Evolutionary conservation across 176 grass and related monocot genomes (phyloP).

Genomic region (Alopecurus myosuroides): DNA sequence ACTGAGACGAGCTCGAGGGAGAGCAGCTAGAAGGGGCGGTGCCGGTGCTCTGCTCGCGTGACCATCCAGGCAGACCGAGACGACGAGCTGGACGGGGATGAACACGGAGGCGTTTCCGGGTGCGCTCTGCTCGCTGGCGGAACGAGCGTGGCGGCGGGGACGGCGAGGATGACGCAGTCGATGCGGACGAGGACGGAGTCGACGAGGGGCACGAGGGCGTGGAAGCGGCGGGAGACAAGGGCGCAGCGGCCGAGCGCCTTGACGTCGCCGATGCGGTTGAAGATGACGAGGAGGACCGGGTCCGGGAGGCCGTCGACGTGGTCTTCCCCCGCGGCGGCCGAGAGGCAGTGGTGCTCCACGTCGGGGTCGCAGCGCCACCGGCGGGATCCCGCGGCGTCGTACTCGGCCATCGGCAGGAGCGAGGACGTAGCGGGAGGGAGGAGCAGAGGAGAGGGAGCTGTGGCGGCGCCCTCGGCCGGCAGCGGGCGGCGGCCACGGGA

Average conservation of each 20-base stretch:
- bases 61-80: no score
- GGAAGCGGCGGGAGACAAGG: slow-evolving; percentile 80
- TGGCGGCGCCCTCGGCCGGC: no score
- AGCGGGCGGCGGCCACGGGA: no score
- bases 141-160: no score
- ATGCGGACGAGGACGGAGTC: slow-evolving; percentile 77
- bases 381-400: slow-evolving; percentile 31
- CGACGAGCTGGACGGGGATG: no score
- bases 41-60: no score
- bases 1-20: no score
- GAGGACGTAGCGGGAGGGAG: no score
- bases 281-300: slow-evolving; percentile 70
- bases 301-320: slow-evolving; percentile 84
- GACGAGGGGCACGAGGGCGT: slow-evolving; percentile 64
- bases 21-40: no score
- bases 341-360: slow-evolving; percentile 19
- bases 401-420: slow-evolving; percentile 35
- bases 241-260: slow-evolving; percentile 89
- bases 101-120: no score
- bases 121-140: no score
- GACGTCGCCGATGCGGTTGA: slow-evolving; percentile 84
- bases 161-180: slow-evolving; percentile 93
- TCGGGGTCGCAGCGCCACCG: slow-evolving; percentile 39
- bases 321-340: slow-evolving; percentile 26
- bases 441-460: no score